These are phyloP conservation scores for Clonostachys rosea DNA, from an alignment of 2,329 filamentous ascomycete species.

Conservation along the genomic window DNA sequence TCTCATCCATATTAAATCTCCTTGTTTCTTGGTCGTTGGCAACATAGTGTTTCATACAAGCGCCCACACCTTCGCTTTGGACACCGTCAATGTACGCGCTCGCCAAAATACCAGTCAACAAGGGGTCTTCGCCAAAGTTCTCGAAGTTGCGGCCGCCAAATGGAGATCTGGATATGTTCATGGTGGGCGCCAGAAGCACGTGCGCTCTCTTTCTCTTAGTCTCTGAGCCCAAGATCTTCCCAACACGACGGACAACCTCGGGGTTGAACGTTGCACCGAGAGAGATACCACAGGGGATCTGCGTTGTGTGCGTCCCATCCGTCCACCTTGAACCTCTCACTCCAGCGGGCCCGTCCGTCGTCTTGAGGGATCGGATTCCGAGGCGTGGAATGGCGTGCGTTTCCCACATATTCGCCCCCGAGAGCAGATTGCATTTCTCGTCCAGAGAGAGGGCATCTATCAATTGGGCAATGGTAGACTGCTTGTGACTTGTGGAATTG, in stretches of 20 bases:
- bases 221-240: slow-evolving; percentile 52
- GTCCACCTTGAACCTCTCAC: slow-evolving; percentile 14
- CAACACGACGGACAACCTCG: slow-evolving; percentile 48
- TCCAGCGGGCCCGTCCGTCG: slow-evolving; percentile 17
- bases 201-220: slow-evolving; percentile 57
- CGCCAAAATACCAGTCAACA: slow-evolving; percentile 69
- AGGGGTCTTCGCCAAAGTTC: slow-evolving; percentile 79
- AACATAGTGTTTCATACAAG: slow-evolving; percentile 56
- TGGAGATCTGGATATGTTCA: slow-evolving; percentile 78
- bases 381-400: not conserved
- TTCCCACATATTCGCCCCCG: slow-evolving; percentile 2
- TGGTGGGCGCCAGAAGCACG: slow-evolving; percentile 65
- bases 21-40: slow-evolving; percentile 69
- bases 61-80: slow-evolving; percentile 38
- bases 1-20: slow-evolving; percentile 19
- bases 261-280: slow-evolving; percentile 59
- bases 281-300: slow-evolving; percentile 13
- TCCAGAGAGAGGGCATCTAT: slow-evolving; percentile 71
- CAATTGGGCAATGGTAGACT: slow-evolving; percentile 94
- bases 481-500: slow-evolving; percentile 60
- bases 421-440: slow-evolving; percentile 2
- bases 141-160: slow-evolving; percentile 85
- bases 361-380: not conserved
- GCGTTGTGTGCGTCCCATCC: slow-evolving; percentile 12
- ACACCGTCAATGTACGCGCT: slow-evolving; percentile 68